These are phyloP conservation scores for Knufia fluminis DNA, from an alignment of 2,329 filamentous ascomycete genomes.

Conservation along the genomic window DNA sequence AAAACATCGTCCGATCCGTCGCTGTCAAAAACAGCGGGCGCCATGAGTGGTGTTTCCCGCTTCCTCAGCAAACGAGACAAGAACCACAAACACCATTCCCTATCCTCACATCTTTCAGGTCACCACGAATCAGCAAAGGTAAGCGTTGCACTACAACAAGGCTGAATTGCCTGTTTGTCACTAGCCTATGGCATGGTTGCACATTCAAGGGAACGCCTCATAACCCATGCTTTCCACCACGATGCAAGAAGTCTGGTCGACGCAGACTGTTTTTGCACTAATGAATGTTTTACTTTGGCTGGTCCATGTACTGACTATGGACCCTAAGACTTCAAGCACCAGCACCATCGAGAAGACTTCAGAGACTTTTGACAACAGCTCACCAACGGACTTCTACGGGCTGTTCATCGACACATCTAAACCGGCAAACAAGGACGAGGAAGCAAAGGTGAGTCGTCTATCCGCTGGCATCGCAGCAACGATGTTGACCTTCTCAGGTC, in stretches of 20 bases:
- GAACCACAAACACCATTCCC: slow-evolving; percentile 5
- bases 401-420: slow-evolving; percentile 15
- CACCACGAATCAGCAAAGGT: slow-evolving; percentile 4
- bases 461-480: not conserved
- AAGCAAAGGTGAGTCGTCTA: slow-evolving; percentile 15
- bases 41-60: slow-evolving; percentile 31
- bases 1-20: slow-evolving; percentile 57
- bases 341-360: slow-evolving; percentile 9
- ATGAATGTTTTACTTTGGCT: no score
- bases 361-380: slow-evolving; percentile 14
- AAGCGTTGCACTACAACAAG: not conserved
- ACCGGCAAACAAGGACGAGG: slow-evolving; percentile 12
- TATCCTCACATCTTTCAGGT: not conserved
- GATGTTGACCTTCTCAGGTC: slow-evolving; percentile 31
- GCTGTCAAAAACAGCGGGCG: slow-evolving; percentile 50
- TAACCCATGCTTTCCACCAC: not conserved
- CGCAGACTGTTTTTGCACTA: not conserved
- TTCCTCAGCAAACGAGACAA: slow-evolving; percentile 9
- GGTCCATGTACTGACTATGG: not conserved
- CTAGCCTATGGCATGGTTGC: not conserved
- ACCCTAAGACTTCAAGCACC: not conserved
- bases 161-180: not conserved
- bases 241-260: not conserved
- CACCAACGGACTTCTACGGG: slow-evolving; percentile 20
- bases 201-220: not conserved